Conservation (phyloP, 164 flowering plant genomes). For the Stephania japonica region DNA sequence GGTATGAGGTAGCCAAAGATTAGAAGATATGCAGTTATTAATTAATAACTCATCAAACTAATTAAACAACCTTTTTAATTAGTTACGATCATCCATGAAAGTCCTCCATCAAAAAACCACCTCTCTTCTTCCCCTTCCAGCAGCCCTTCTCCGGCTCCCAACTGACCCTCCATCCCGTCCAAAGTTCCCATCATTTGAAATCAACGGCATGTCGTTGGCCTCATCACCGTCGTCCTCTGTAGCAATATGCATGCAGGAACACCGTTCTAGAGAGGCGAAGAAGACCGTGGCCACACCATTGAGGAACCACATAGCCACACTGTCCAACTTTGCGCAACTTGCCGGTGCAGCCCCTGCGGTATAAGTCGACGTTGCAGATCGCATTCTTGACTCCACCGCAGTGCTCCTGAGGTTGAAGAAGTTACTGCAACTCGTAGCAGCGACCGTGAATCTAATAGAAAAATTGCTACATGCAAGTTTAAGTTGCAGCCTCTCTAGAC, state of each 20-base stretch:
- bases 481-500: not conserved
- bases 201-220: conserved; percentile 51
- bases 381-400: conserved; percentile 28
- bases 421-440: conserved; percentile 34
- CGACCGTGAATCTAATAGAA: conserved; percentile 23
- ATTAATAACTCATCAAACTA: not conserved
- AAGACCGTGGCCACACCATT: conserved; percentile 53
- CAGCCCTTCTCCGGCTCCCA: conserved; percentile 22
- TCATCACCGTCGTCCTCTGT: conserved; percentile 56
- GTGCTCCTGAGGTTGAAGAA: conserved; percentile 31
- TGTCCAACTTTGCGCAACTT: conserved; percentile 44
- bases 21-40: not conserved
- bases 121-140: conserved; percentile 41
- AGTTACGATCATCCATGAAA: conserved; percentile 10
- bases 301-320: conserved; percentile 69
- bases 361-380: conserved; percentile 24
- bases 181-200: conserved; percentile 38
- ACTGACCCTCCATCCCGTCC: conserved; percentile 13
- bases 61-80: not conserved
- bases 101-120: conserved; percentile 17
- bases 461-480: not conserved
- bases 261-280: conserved; percentile 63
- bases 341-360: conserved; percentile 16
- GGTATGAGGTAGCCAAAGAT: not conserved
- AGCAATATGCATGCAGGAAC: conserved; percentile 64